Evolutionary conservation across 768 basidiomycete genomes (phyloP), one percentile per base, ranked within the genome.

Genomic region (Boletus bicolor): DNA sequence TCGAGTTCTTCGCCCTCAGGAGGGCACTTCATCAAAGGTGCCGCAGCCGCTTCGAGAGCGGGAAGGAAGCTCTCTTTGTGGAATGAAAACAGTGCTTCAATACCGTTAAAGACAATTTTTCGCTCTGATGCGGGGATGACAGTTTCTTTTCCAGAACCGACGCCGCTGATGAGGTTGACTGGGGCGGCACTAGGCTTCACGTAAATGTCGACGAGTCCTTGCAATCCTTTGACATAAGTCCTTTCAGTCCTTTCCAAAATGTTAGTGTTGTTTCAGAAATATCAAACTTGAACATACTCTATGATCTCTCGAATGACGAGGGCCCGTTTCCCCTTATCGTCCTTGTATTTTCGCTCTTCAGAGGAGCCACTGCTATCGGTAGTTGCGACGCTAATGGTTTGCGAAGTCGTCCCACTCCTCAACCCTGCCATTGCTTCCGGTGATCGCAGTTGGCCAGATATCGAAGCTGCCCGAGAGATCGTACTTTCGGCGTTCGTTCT

Each of bases 141-240:
- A 0, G 91, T 91, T 55, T 98, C 96, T 68, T 87, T 89, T 58
- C 77, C 78, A 9, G 87, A 84, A 17, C 86, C 81, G 12, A 87
- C 85, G 51, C 83, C 83, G 44, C 87, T 82, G 34, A 89, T 79
- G 24, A 87, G 72, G 60, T 85, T 88, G 52, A 89, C 84, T 4
- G 86, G 79, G 26, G 81, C 81, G 10, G 83, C 77, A 6, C 89
- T 87, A 43, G 94, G 93, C 67, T 85, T 88, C 73, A 98, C 90
- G 68, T 98, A 99, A 49, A 99, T 96, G 55, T 93, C 90, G 48
- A 95, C 86, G 9, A 99, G 83, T 70, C 97, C 96, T 66, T 91
- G 87, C 34, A 99, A 75, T n/a, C 93, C 90, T 60, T 88, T 88
- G 57, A 96, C 91, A 72, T 99, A 99, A 2, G 94, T 93, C 57